Evolutionary conservation across 208 protist genomes (phyloP).

Genomic region (Acanthamoeba divionensis): DNA sequence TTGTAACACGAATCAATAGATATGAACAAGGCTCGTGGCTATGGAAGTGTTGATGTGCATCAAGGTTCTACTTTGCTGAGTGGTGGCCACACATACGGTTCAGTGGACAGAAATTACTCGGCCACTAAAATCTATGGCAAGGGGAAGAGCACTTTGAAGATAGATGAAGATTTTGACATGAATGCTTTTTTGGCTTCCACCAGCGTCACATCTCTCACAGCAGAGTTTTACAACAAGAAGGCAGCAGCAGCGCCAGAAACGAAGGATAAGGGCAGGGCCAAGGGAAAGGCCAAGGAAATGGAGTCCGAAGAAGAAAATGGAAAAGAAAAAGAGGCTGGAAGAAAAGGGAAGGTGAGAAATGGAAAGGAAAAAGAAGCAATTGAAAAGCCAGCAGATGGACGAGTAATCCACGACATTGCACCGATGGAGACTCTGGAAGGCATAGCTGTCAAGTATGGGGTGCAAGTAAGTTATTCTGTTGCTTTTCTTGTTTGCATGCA

Average conservation of each 20-base stretch:
- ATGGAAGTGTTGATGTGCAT: too few species aligned
- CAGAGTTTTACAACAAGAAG: not conserved
- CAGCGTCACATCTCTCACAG: conserved; percentile 29
- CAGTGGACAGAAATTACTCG: too few species aligned
- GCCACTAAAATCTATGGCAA: too few species aligned
- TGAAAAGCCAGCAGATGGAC: not conserved
- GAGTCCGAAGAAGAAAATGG: not conserved
- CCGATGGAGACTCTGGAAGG: not conserved
- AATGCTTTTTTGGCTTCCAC: not conserved
- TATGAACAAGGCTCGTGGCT: too few species aligned
- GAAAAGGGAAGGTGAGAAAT: not conserved
- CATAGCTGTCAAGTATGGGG: conserved; percentile 40
- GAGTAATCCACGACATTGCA: not conserved
- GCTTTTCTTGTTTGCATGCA: not conserved
- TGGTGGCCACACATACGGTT: too few species aligned
- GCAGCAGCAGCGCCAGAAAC: not conserved
- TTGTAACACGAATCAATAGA: too few species aligned
- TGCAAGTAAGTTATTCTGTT: not conserved
- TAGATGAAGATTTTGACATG: conserved; percentile 11
- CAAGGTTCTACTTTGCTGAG: too few species aligned
- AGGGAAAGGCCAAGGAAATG: not conserved
- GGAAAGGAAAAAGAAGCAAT: not conserved
- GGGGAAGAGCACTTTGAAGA: too few species aligned
- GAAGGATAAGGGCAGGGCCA: not conserved
- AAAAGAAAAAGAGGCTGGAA: too few species aligned